Percentiles rank a stretch among this genome's conserved stretches.
These are phyloP conservation scores for Lecanicillium sp. DNA, from an alignment of 2,329 filamentous ascomycete species.

Conservation along the genomic window DNA sequence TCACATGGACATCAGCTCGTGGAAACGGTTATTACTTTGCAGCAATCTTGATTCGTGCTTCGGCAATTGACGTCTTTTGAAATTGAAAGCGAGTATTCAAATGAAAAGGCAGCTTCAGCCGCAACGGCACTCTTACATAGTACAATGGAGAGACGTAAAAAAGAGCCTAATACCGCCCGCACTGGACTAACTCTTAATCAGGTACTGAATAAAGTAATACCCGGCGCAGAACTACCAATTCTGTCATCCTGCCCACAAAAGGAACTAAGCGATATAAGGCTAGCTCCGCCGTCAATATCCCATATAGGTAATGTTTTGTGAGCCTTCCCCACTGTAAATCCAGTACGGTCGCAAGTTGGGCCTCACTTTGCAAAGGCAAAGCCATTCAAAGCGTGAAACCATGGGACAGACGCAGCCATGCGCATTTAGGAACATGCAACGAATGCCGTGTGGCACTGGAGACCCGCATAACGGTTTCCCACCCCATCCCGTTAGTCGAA, in stretches of 20 bases:
- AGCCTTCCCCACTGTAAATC: neutral
- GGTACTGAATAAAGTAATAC: neutral
- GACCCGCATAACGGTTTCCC: neutral
- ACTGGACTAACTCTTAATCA: no score
- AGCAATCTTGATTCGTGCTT: no score
- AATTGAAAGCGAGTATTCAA: neutral
- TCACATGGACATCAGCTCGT: no score
- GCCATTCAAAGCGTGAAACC: no score
- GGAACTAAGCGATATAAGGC: neutral
- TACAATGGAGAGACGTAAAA: neutral
- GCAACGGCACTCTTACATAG: neutral
- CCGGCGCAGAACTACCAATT: neutral
- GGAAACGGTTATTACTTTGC: no score
- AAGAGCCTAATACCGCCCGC: neutral
- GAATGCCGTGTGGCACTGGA: neutral
- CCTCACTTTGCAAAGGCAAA: no score
- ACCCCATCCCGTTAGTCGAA: constrained; percentile 1
- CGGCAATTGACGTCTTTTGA: no score
- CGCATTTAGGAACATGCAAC: no score
- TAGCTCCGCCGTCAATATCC: neutral
- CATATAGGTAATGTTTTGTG: neutral
- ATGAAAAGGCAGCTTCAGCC: neutral
- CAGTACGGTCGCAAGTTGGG: no score
- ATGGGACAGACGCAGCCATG: no score
- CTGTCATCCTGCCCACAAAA: neutral